Base-by-base conservation (phyloP, 2,329 filamentous ascomycete genomes). In the Sclerotinia subarctica region DNA sequence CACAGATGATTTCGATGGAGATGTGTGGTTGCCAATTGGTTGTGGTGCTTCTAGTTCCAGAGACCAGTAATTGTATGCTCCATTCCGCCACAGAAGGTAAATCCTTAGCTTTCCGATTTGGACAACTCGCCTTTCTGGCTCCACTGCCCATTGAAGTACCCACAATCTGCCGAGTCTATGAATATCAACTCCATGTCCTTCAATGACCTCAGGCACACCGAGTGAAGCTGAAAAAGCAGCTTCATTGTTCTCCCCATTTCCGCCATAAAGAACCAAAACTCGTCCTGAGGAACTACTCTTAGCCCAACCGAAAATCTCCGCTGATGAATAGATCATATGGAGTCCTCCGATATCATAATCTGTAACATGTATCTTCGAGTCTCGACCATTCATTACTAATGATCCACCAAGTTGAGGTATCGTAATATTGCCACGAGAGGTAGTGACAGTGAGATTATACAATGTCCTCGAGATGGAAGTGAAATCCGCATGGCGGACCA, bases 231-330 rank as follows among this genome's bases (percentile, higher is more conserved):
- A 19, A 42, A 69, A 51, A 52, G 68, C 75, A 44, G 90, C 79
- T 72, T 91, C 89, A 66, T 90, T 87, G 0, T 79, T 79, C 72
- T 91, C 88, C 5, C 81, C 80, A 0, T 82, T 79, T 0, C 85
- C 86, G 1, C 86, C 86, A 69, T 91, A 91, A 4, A 91, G 76
- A 1, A 91, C 76, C 1, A 90, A 77, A 35, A n/a, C 82, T 29
- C 84, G 87, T 76, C 82, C 83, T n/a, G n/a, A n/a, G 51, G 83
- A 78, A 0, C 80, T 81, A 69, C 87, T 86, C 66, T 84, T 81
- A 75, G 90, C 87, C 85, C 87, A 89, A 0, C 87, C 90, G 69
- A 87, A 86, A 46, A 91, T 83, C 72, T 91, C 89, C 0, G 86
- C 87, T 1, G 89, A 88, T 0, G 86, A 90, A 77, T 91, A 91